phyloP scores from a whole-genome alignment of 1,284 basidiomycete species.

The Trametes polyzona region DNA sequence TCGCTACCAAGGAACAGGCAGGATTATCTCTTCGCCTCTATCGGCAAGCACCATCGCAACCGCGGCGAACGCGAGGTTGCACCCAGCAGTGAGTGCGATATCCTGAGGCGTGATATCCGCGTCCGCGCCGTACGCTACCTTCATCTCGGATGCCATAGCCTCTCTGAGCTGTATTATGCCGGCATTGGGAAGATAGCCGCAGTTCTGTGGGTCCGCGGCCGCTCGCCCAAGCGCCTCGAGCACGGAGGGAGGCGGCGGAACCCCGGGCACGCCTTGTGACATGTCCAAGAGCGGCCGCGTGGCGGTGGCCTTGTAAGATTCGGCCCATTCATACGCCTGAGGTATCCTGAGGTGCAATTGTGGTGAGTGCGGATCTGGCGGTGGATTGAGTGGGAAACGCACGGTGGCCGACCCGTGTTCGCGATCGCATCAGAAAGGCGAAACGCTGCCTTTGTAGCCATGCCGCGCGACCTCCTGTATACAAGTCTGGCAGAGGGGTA shows the following conservation, averaged over 20 bases:
- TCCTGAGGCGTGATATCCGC: constrained; percentile 58
- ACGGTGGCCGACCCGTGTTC: constrained; percentile 26
- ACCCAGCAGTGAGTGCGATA: constrained; percentile 67
- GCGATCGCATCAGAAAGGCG: constrained; percentile 24
- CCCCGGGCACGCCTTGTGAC: constrained; percentile 78
- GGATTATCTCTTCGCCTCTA: constrained; percentile 75
- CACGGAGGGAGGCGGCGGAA: constrained; percentile 60
- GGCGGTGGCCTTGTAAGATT: constrained; percentile 48
- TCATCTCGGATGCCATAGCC: constrained; percentile 70
- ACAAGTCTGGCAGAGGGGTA: neutral
- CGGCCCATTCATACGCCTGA: constrained; percentile 68
- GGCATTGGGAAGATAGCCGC: constrained; percentile 68
- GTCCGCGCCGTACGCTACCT: constrained; percentile 55
- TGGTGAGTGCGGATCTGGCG: neutral
- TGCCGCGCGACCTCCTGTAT: neutral
- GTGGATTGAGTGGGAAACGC: constrained; percentile 1
- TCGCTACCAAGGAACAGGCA: constrained; percentile 78
- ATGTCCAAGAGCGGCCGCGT: constrained; percentile 69
- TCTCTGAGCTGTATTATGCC: constrained; percentile 65
- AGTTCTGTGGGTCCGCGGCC: constrained; percentile 49
- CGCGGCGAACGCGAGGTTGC: constrained; percentile 75
- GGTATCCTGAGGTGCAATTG: constrained; percentile 57
- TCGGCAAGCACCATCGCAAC: constrained; percentile 69
- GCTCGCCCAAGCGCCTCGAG: constrained; percentile 54
- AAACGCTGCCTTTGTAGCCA: constrained; percentile 10